Conservation (phyloP, 2,329 filamentous ascomycete genomes). For the Diaporthe vexans region DNA sequence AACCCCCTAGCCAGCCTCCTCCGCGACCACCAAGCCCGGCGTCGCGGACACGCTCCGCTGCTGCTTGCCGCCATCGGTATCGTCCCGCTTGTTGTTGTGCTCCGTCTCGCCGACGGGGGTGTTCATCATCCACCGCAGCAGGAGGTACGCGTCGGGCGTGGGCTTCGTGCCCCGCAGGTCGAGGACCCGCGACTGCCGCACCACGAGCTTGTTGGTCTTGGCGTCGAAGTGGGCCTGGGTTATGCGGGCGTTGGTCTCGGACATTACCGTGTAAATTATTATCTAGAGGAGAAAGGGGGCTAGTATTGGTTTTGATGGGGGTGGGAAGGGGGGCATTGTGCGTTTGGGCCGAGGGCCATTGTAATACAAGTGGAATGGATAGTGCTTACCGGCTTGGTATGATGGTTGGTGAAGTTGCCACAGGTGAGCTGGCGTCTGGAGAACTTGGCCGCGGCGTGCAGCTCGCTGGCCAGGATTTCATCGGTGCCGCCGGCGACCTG, state of each 20-base stretch:
- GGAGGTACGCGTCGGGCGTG: background rate
- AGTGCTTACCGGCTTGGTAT: background rate
- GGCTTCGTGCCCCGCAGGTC: background rate
- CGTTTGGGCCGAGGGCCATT: too few relatives aligned
- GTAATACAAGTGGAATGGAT: too few relatives aligned
- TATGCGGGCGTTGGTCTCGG: background rate
- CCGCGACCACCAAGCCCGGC: too few relatives aligned
- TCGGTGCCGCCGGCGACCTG: background rate
- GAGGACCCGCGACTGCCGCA: background rate
- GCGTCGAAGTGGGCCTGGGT: background rate
- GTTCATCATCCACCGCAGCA: conserved; percentile 6
- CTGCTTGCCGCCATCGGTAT: background rate
- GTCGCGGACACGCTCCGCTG: background rate
- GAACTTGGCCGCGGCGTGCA: background rate
- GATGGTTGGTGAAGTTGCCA: background rate
- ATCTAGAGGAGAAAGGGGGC: background rate
- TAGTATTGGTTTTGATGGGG: background rate
- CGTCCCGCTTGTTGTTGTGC: background rate
- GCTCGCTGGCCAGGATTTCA: background rate
- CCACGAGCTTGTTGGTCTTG: background rate
- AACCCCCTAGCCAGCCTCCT: background rate
- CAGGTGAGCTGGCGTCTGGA: background rate
- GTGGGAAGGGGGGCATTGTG: too few relatives aligned
- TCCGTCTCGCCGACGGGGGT: background rate
- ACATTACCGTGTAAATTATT: background rate